phyloP scores from a whole-genome alignment of 2,329 filamentous ascomycete genomes.

The Aspergillus calidoustus region DNA sequence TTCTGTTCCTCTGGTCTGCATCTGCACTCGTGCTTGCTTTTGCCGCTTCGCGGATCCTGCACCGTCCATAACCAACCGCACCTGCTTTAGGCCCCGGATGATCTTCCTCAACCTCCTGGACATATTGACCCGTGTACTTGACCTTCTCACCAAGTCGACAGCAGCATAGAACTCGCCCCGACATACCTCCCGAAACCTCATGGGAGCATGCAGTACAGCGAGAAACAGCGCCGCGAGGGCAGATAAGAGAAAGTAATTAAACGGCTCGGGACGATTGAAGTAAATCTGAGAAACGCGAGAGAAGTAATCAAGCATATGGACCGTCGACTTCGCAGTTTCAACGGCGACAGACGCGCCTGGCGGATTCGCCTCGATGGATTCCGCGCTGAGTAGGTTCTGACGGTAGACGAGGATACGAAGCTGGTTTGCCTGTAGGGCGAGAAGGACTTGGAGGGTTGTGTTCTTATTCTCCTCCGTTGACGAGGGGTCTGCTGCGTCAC shows the following conservation, averaged over 20 bases:
- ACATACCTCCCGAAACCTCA: conserved; percentile 45
- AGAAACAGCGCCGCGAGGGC: conserved; percentile 48
- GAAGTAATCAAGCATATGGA: conserved; percentile 45
- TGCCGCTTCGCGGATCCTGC: background rate
- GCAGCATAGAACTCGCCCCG: conserved; percentile 57
- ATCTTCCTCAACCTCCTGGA: conserved; percentile 64
- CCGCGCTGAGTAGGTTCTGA: conserved; percentile 46
- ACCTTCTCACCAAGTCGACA: conserved; percentile 62
- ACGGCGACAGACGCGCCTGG: conserved; percentile 47
- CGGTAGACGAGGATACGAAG: conserved; percentile 52
- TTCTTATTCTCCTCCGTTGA: conserved; percentile 35
- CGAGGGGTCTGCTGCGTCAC: background rate
- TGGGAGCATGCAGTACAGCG: conserved; percentile 52
- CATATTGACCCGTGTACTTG: conserved; percentile 60
- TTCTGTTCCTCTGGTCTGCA: background rate
- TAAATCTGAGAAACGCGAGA: conserved; percentile 45
- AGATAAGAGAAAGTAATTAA: conserved; percentile 50
- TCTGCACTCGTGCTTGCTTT: background rate
- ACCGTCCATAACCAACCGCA: conserved; percentile 55
- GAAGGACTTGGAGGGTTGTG: conserved; percentile 48
- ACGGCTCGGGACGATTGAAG: conserved; percentile 44
- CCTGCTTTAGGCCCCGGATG: conserved; percentile 61
- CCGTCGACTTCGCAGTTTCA: conserved; percentile 44
- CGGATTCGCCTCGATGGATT: conserved; percentile 43
- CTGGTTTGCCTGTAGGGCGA: conserved; percentile 54